Base-by-base conservation (phyloP, 2,329 filamentous ascomycete genomes). In the Aspergillus sp. region DNA sequence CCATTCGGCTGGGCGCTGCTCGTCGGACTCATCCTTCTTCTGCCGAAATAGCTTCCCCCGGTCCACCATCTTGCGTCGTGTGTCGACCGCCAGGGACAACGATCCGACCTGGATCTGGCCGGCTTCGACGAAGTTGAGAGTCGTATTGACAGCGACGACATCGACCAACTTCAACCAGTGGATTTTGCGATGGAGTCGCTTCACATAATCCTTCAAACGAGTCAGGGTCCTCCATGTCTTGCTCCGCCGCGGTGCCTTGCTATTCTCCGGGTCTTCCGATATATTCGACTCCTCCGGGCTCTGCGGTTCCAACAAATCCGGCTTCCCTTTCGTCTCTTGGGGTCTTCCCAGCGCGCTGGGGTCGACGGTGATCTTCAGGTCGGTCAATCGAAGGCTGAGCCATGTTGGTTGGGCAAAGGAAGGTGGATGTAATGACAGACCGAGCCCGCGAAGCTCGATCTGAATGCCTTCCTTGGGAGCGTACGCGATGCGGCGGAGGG, bases 401-500 rank as follows among this genome's bases (percentile, higher is more conserved):
- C 93, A 97, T 57, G 95, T 97, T 42, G 94, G 94, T 70, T 97
- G 91, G 44, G 93, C 90, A 73, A 99, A 97, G 5, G 94, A 97
- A 11, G 94, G 94, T 4, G 92, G 86, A 73, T 99, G 94, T 57
- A 97, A 74, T 52, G 89, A 88, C 63, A 99, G 79, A 42, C 94
- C 91, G 48, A 99, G 79, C 47, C 92, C 90, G 47, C 94, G 86
- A 51, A 99, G 86, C 71, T 96, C 90, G 71, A 99, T 84, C 64
- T 88, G 88, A 65, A 96, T 78, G 62, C 94, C 94, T 82, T 96
- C 90, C 72, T 82, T 86, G 24, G 90, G 90, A 13, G 89, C 90
- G 71, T 95, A 97, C 52, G 91, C 88, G 56, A 99, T 87, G 61
- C 93, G 88, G 59, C 93, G 87, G 60, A 99, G 80, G 33, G 94